These are phyloP conservation scores for Plantago rigida DNA, from an alignment of 305 asterid species.

Conservation along the genomic window DNA sequence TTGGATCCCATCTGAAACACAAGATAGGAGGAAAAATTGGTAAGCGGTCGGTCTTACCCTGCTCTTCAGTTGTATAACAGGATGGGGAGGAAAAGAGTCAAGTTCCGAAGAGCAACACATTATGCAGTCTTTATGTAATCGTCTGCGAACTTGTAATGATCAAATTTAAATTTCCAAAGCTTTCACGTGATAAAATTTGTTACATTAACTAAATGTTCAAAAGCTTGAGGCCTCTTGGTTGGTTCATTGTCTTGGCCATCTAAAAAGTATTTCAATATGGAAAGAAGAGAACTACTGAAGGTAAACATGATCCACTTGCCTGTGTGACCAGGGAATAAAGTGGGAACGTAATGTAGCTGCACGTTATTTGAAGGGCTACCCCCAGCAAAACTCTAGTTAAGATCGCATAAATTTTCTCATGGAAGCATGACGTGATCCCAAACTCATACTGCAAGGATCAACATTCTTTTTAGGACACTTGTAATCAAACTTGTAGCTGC, in stretches of 20 bases:
- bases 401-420: conserved; percentile 35
- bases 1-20: conserved; percentile 52
- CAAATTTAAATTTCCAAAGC: too few species aligned
- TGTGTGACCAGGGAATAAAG: conserved; percentile 57
- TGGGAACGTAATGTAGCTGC: conserved; percentile 68
- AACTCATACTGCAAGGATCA: conserved; percentile 51
- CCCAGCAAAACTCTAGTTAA: conserved; percentile 45
- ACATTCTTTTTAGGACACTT: not conserved
- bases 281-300: not conserved
- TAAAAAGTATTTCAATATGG: too few species aligned
- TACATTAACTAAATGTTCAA: too few species aligned
- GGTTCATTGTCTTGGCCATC: too few species aligned
- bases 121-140: too few species aligned
- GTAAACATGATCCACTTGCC: conserved; percentile 24
- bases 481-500: not conserved
- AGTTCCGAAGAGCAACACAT: too few species aligned
- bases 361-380: conserved; percentile 44
- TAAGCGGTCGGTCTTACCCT: too few species aligned
- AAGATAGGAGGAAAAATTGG: not conserved
- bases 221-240: too few species aligned
- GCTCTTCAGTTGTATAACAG: not conserved
- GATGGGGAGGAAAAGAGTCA: not conserved
- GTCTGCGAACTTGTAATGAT: too few species aligned
- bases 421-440: conserved; percentile 59
- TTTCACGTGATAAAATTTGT: too few species aligned